phyloP scores from a whole-genome alignment of 1,284 basidiomycete species.

The Boletus smithii region DNA sequence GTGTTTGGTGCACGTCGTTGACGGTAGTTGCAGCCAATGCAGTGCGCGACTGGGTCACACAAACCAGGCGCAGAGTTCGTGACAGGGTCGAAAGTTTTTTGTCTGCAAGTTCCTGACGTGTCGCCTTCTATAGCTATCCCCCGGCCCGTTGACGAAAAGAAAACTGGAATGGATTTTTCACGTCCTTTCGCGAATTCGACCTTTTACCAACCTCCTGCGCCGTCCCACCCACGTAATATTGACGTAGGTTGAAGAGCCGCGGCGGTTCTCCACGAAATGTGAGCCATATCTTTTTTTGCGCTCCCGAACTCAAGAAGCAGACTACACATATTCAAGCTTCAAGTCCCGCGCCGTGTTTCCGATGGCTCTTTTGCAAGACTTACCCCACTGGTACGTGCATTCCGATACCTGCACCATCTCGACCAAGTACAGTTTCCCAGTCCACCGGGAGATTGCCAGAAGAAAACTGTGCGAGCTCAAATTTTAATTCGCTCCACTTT shows the following conservation, averaged over 20 bases:
- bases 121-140: slow-evolving; percentile 48
- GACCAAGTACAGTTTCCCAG: slow-evolving; percentile 15
- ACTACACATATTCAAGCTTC: slow-evolving; percentile 41
- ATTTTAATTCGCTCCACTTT: slow-evolving; percentile 42
- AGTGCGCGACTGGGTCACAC: neutral
- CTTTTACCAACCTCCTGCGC: slow-evolving; percentile 1
- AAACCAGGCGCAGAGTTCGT: slow-evolving; percentile 14
- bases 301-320: slow-evolving; percentile 39
- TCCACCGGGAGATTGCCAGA: slow-evolving; percentile 4
- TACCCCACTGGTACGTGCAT: slow-evolving; percentile 53
- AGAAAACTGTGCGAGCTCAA: slow-evolving; percentile 20
- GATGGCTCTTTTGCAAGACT: slow-evolving; percentile 40
- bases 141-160: slow-evolving; percentile 54
- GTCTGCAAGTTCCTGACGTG: slow-evolving; percentile 30
- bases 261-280: neutral
- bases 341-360: slow-evolving; percentile 43
- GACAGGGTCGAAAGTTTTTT: slow-evolving; percentile 28
- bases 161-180: slow-evolving; percentile 49
- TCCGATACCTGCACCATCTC: slow-evolving; percentile 36
- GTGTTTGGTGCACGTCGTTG: neutral
- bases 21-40: neutral
- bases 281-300: slow-evolving; percentile 29
- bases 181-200: slow-evolving; percentile 43
- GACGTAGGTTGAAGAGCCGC: neutral
- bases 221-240: neutral